Base-by-base conservation (phyloP, 2,329 filamentous ascomycete species). In the Trichoderma sp. region DNA sequence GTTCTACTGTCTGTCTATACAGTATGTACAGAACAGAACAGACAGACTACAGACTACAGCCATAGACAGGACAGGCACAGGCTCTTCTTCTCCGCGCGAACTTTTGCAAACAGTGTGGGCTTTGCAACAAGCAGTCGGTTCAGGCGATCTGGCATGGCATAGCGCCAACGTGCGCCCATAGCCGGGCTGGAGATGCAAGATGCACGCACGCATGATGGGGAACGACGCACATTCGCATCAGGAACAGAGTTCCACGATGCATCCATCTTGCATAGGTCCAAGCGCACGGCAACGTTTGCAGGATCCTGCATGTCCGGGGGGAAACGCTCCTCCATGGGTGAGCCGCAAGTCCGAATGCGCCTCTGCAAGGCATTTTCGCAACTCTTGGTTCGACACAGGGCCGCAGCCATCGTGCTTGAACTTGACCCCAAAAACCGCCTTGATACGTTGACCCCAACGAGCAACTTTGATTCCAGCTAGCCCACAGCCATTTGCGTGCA, bases 111-210 rank as follows among this genome's bases (percentile, higher is more conserved):
- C n/a, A 28, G 57, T n/a, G 30, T 66, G 50, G 63, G 15, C 20
- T 66, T 39, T 26, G 11, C 63, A 28, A 67, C 7, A 39, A 13
- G 23, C 43, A 53, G 64, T 62, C 34, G 28, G 53, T 36, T 62
- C 34, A 55, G 58, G 43, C 70, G 70, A 71, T 71, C 70, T 71
- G 64, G 64, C 70, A 71, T 68, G 70, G 68, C 58, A 68, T 69
- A 20, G 57, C 30, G 66, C 70, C 70, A 47, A 57, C 63, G 47
- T 71, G 70, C 70, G 58, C 47, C 70, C 70, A 68, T 32, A 62
- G 58, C 58, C 64, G 47, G 26, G 28, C 68, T 63, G 28, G 68
- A 43, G 47, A 71, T 68, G 70, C 70, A 71, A 62, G 64, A 71
- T 68, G 70, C 70, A 70, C 68, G 61, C 70, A 71, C 70, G 70